Evolutionary conservation across 306 rosid species (phyloP), one percentile per base, ranked within the genome.

Genomic region (Corylus americana): DNA sequence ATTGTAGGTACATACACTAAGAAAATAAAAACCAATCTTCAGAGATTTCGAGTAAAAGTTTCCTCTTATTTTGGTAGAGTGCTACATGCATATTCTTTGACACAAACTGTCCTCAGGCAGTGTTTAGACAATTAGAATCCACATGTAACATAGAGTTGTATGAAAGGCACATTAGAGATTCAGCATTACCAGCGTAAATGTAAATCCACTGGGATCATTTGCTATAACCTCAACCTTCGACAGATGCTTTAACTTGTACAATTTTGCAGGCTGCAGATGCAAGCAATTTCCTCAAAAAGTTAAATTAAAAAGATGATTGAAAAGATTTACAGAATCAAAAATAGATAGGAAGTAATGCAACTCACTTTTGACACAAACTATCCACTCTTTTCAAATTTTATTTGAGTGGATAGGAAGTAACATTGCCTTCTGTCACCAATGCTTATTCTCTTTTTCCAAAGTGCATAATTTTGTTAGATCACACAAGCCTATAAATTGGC

Each of bases 191-290:
- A 95, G 85, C 0, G 91, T 95, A 88, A 95, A 95, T 7, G 98
- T 90, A 76, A 92, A 93, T 80, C 98, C 98, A 85, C 94, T 93
- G 55, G 98, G 96, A 75, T 95, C 98, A 73, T 83, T 89, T 64
- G 98, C 42, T 66, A 87, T 76, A 79, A 95, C 97, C 88, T 95
- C 99, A 89, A 95, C 82, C 86, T 95, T 95, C 50, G 97, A 85
- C 68, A 95, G 97, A 87, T 95, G 98, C 85, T 95, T 95, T 81
- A 95, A 87, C 91, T 95, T 95, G 92, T 93, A 95, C 76, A 90
- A 71, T 86, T 95, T 95, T 68, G 98, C 99, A 75, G 98, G 89
- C 99, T 95, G 90, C 86, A 90, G 44, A 64, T 55, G 78, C 76
- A 80, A 55, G 22, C 76, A 80, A 51, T 74, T 39, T 57, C 74